phyloP scores from a whole-genome alignment of 176 grass and related monocot genomes.

The Guadua angustifolia region DNA sequence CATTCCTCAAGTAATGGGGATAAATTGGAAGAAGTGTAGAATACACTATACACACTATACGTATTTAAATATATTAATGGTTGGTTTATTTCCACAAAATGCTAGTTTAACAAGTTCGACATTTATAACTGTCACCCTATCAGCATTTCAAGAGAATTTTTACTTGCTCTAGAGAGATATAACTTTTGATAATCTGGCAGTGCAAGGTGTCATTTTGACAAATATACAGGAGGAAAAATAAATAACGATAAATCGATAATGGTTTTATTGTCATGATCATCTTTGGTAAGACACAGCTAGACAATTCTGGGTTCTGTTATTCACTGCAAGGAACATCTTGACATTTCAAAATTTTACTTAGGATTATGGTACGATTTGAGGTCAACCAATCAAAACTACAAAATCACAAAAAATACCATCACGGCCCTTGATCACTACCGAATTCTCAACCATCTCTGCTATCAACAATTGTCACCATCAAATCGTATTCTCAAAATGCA shows the following conservation, averaged over 20 bases:
- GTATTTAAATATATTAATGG: not conserved
- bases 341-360: not conserved
- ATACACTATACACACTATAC: not conserved
- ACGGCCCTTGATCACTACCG: not conserved
- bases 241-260: not conserved
- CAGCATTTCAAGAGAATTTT: not conserved
- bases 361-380: not conserved
- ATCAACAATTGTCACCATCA: not conserved
- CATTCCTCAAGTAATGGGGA: not conserved
- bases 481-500: not conserved
- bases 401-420: not conserved
- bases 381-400: not conserved
- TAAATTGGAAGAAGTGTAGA: not conserved
- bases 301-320: not conserved
- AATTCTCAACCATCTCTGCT: not conserved
- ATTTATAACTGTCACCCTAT: not conserved
- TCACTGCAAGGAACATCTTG: not conserved
- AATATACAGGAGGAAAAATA: not conserved
- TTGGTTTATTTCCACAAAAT: not conserved
- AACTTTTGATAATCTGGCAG: not conserved
- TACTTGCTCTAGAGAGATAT: not conserved
- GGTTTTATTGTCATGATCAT: not conserved
- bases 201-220: not conserved
- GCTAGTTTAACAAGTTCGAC: not conserved
- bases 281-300: not conserved